Evolutionary conservation across 192 early-diverging fungal genomes (phyloP).

Genomic region (Gigaspora rosea): DNA sequence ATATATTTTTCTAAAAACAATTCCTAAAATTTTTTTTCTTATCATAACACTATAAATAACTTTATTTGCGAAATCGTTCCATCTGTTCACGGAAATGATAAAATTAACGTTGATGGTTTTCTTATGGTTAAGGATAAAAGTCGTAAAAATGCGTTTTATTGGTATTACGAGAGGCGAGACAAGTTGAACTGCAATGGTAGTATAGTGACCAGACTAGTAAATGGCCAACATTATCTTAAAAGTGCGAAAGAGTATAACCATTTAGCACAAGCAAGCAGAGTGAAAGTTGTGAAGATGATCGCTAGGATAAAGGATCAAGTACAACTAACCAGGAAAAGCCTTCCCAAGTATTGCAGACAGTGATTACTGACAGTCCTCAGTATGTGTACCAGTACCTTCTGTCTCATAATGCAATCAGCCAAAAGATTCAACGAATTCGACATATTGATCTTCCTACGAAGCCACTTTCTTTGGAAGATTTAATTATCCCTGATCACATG

Average conservation of each 20-base stretch:
- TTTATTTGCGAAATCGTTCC: conserved; percentile 7
- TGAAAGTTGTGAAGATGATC: background rate
- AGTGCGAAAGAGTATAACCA: background rate
- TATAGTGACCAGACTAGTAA: background rate
- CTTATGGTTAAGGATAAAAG: no score
- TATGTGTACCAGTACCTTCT: background rate
- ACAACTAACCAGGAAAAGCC: background rate
- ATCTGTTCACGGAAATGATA: background rate
- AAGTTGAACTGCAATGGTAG: background rate
- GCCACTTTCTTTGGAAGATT: background rate
- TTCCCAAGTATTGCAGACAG: conserved; percentile 10
- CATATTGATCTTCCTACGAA: background rate
- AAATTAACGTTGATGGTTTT: conserved; percentile 21
- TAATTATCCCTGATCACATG: conserved; percentile 6
- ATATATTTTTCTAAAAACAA: no score
- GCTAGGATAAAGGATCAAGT: background rate
- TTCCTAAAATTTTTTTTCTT: no score
- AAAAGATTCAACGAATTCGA: conserved; percentile 3
- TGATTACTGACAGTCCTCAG: background rate
- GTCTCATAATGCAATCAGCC: background rate
- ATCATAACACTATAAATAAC: background rate
- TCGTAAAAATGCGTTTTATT: background rate
- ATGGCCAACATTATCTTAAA: conserved; percentile 1
- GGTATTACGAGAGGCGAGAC: background rate
- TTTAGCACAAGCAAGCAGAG: conserved; percentile 1